A percentile compares a stretch with the other conserved stretches of the same genome.
phyloP scores from a whole-genome alignment of 2,329 filamentous ascomycete species.

The Apiospora koreana region DNA sequence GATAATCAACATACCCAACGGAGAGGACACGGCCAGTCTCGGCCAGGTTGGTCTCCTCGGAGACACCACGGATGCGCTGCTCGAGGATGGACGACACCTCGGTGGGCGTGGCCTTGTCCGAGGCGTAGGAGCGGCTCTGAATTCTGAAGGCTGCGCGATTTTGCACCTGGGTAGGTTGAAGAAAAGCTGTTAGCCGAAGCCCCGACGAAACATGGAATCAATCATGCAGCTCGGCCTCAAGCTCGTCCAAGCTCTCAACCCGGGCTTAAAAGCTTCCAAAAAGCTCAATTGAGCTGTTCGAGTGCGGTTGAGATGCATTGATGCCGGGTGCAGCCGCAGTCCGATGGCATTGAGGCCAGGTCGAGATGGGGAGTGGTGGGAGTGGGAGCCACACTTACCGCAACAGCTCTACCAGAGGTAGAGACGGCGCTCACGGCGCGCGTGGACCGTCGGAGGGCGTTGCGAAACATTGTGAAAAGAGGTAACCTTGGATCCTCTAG shows the following conservation, averaged over 20 bases:
- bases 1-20: conserved; percentile 77
- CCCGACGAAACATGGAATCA: conserved; percentile 12
- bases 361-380: conserved; percentile 36
- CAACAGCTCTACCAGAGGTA: conserved; percentile 86
- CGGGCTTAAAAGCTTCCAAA: conserved; percentile 29
- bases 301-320: conserved; percentile 31
- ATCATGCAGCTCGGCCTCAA: conserved; percentile 20
- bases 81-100: conserved; percentile 99
- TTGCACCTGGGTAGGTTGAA: conserved; percentile 71
- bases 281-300: conserved; percentile 43
- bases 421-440: conserved; percentile 93
- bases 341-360: conserved; percentile 49
- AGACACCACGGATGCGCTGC: conserved; percentile 97
- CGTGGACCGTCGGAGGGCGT: conserved; percentile 95
- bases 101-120: conserved; percentile 92
- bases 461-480: conserved; percentile 84
- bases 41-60: conserved; percentile 93
- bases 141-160: conserved; percentile 77
- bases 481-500: conserved; percentile 50
- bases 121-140: conserved; percentile 85
- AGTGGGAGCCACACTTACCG: conserved; percentile 71
- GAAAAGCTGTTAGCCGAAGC: conserved; percentile 25
- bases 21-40: conserved; percentile 99
- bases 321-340: conserved; percentile 39
- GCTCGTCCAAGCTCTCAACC: neutral